A percentile compares a stretch with the other conserved stretches of the same genome.
phyloP scores from a whole-genome alignment of 345 rosid species.

The Eucalyptus melliodora region DNA sequence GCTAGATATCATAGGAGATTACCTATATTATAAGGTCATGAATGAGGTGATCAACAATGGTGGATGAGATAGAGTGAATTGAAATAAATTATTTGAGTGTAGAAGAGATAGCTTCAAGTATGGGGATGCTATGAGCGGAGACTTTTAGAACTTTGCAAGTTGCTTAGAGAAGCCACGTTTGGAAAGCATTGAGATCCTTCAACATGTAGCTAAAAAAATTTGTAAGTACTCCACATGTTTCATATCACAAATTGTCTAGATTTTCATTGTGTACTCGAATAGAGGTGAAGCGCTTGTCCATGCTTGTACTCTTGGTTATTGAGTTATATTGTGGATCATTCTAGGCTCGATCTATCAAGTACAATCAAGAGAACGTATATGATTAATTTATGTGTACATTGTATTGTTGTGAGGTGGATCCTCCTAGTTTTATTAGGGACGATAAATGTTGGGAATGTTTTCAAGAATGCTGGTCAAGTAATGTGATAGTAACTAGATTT shows the following conservation, averaged over 20 bases:
- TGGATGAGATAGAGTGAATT: neutral
- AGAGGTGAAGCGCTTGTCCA: neutral
- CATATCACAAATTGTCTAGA: neutral
- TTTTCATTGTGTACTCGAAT: neutral
- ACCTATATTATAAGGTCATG: neutral
- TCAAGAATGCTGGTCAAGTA: neutral
- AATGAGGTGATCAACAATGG: neutral
- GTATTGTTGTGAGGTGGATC: neutral
- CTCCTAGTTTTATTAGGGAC: neutral
- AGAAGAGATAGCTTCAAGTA: neutral
- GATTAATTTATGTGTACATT: neutral
- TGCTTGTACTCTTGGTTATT: neutral
- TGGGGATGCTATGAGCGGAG: neutral
- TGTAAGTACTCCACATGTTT: neutral
- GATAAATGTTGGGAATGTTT: neutral
- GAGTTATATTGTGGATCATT: neutral
- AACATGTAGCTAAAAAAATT: neutral
- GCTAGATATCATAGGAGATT: neutral
- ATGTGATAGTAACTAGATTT: neutral
- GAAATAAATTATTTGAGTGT: too few species aligned
- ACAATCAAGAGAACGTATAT: too few species aligned
- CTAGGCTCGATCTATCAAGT: too few species aligned
- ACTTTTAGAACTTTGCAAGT: neutral
- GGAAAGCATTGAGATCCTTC: neutral
- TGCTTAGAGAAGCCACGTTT: neutral